phyloP scores from a whole-genome alignment of 495 filamentous ascomycete genomes.

The Penicillium longicatenatum region DNA sequence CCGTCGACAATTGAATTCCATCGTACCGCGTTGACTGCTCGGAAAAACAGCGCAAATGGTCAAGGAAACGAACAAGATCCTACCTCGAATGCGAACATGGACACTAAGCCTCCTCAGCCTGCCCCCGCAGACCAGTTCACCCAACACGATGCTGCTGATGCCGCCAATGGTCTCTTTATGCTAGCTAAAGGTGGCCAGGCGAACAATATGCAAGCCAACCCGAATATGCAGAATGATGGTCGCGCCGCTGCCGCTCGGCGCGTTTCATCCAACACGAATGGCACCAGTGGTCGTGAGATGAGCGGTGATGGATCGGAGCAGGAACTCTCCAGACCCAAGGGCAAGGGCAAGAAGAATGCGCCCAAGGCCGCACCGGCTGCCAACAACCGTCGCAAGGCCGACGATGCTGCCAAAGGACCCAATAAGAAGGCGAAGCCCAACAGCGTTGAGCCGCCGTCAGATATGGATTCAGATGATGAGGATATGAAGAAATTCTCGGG shows the following conservation, averaged over 20 bases:
- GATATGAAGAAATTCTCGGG: constrained; percentile 44
- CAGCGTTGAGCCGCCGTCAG: constrained; percentile 53
- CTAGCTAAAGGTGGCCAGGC: constrained; percentile 70
- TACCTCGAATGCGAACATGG: constrained; percentile 49
- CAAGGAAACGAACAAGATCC: constrained; percentile 53
- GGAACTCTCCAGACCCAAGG: constrained; percentile 64
- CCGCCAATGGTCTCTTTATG: constrained; percentile 92
- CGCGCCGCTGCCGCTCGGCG: constrained; percentile 33
- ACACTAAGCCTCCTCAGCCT: constrained; percentile 47
- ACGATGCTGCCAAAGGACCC: constrained; percentile 68
- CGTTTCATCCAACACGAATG: constrained; percentile 40
- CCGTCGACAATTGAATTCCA: constrained; percentile 94
- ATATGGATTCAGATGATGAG: constrained; percentile 59
- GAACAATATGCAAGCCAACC: constrained; percentile 46
- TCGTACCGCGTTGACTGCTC: constrained; percentile 82
- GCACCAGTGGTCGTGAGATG: constrained; percentile 55
- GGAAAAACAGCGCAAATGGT: constrained; percentile 59
- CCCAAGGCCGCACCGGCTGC: constrained; percentile 44
- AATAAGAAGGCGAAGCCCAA: constrained; percentile 73
- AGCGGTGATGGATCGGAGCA: constrained; percentile 71
- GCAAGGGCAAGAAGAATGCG: constrained; percentile 69
- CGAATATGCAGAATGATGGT: constrained; percentile 30
- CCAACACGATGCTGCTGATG: constrained; percentile 88
- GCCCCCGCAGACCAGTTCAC: constrained; percentile 64
- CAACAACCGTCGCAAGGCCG: constrained; percentile 77